Percentiles rank a stretch among this genome's conserved stretches.
Conservation (phyloP, 2,329 filamentous ascomycete species). For the Pestalotiopsis fici region DNA sequence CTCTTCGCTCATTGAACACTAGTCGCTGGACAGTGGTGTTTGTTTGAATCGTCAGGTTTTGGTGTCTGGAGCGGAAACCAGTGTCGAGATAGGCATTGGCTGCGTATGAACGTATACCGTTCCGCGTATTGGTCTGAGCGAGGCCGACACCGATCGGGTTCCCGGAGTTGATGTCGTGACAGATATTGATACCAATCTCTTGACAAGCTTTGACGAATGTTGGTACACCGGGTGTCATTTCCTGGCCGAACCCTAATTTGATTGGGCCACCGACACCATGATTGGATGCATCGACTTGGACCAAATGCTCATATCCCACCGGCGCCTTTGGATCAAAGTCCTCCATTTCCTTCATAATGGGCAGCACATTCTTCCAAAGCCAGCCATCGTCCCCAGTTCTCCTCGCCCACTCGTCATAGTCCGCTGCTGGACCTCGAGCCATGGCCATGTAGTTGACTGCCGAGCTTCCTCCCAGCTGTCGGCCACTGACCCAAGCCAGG, state of each 20-base stretch:
- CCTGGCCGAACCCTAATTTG: constrained; percentile 23
- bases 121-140: constrained; percentile 37
- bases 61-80: constrained; percentile 28
- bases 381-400: constrained; percentile 31
- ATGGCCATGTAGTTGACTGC: constrained; percentile 29
- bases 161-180: constrained; percentile 42
- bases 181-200: constrained; percentile 35
- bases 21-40: constrained; percentile 42
- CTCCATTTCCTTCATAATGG: constrained; percentile 18
- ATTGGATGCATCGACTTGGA: constrained; percentile 16
- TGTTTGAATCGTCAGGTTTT: constrained; percentile 42
- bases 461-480: constrained; percentile 8
- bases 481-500: constrained; percentile 1
- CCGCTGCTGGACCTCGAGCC: constrained; percentile 30
- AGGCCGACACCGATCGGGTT: constrained; percentile 43
- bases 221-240: constrained; percentile 23
- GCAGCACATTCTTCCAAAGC: constrained; percentile 28
- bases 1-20: constrained; percentile 28
- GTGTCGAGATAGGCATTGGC: constrained; percentile 48
- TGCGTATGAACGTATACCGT: constrained; percentile 44
- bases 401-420: constrained; percentile 35
- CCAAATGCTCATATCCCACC: constrained; percentile 10
- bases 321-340: neutral
- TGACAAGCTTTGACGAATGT: constrained; percentile 37
- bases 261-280: constrained; percentile 30